phyloP scores from a whole-genome alignment of 805 yeast species.

The Candida wancherniae region DNA sequence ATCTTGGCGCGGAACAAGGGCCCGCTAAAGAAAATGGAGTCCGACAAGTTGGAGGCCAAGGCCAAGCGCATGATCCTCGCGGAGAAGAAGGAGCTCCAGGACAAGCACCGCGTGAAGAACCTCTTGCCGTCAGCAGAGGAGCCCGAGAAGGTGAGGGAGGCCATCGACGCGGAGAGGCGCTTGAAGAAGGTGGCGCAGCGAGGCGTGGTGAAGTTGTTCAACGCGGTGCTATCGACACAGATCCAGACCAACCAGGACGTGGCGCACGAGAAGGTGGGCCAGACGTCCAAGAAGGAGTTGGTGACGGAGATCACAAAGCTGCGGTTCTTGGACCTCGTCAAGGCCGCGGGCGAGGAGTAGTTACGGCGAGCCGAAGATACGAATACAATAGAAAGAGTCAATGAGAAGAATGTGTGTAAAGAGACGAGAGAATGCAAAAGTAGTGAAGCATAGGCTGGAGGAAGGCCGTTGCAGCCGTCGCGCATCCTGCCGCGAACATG shows the following conservation, averaged over 20 bases:
- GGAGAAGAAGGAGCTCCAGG: conserved; percentile 67
- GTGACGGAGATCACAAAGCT: conserved; percentile 83
- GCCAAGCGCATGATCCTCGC: conserved; percentile 66
- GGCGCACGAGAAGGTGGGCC: conserved; percentile 40
- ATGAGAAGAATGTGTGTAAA: too few species aligned
- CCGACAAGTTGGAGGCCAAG: conserved; percentile 75
- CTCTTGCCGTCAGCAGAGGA: conserved; percentile 60
- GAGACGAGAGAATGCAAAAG: too few species aligned
- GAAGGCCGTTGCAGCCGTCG: too few species aligned
- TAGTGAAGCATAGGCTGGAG: too few species aligned
- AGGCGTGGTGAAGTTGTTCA: conserved; percentile 82
- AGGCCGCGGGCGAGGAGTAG: conserved; percentile 58
- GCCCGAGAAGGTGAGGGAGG: conserved; percentile 50
- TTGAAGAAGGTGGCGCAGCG: conserved; percentile 79
- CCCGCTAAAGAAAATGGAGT: conserved; percentile 66
- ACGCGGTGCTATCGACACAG: conserved; percentile 79
- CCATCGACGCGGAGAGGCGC: conserved; percentile 61
- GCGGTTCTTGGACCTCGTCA: conserved; percentile 81
- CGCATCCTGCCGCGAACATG: too few species aligned
- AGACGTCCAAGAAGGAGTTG: conserved; percentile 50
- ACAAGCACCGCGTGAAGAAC: conserved; percentile 62
- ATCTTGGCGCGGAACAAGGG: conserved; percentile 80
- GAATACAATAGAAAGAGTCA: too few species aligned
- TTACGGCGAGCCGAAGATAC: too few species aligned
- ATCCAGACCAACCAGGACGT: conserved; percentile 51